Conservation (phyloP, 176 grass and related monocot genomes). For the Bothriochloa decipiens region DNA sequence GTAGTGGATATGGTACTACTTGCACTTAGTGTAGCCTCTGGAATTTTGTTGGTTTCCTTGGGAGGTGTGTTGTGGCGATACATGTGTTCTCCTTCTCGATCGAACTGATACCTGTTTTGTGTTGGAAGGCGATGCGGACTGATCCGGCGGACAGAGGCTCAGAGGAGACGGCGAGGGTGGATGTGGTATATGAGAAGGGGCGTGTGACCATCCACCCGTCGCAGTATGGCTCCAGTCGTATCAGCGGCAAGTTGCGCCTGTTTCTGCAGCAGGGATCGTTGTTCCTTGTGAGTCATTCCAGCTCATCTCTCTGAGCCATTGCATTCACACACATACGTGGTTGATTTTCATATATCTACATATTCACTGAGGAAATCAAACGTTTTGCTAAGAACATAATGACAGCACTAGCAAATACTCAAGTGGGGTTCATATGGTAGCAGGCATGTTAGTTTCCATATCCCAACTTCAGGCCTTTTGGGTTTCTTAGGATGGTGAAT, state of each 20-base stretch:
- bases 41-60: conserved; percentile 21
- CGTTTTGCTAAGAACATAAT: neutral
- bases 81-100: neutral
- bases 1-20: neutral
- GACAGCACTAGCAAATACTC: neutral
- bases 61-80: neutral
- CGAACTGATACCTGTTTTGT: conserved; percentile 33
- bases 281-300: conserved; percentile 68
- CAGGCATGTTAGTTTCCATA: neutral
- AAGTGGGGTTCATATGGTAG: neutral
- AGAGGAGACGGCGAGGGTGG: conserved; percentile 54
- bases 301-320: neutral
- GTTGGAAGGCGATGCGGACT: conserved; percentile 59
- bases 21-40: neutral
- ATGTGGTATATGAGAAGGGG: conserved; percentile 83
- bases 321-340: neutral
- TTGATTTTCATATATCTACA: neutral
- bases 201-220: conserved; percentile 88
- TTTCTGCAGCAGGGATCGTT: conserved; percentile 77
- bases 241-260: conserved; percentile 76
- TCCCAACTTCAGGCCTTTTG: neutral
- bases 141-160: conserved; percentile 55
- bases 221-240: conserved; percentile 76
- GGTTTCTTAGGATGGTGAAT: conserved; percentile 9
- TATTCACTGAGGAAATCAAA: neutral